Evolutionary conservation across 345 rosid species (phyloP).

Genomic region (Eucalyptus marginata): DNA sequence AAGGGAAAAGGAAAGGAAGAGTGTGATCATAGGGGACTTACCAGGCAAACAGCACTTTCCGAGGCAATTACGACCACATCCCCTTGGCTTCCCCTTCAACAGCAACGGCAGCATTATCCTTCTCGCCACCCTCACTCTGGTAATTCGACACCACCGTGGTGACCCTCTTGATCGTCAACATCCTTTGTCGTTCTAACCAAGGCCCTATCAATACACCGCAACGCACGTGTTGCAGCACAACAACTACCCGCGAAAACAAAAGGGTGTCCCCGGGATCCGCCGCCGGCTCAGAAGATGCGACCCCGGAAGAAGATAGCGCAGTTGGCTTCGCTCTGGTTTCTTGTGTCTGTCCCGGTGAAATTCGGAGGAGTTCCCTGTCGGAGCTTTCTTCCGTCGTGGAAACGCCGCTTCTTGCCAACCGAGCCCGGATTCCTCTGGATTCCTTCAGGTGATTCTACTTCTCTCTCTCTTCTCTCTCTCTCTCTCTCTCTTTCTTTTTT

Average conservation of each 20-base stretch:
- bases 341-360: not conserved
- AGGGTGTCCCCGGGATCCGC: not conserved
- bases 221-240: not conserved
- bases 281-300: not conserved
- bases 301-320: not conserved
- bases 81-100: not conserved
- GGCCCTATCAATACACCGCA: not conserved
- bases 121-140: constrained; percentile 1
- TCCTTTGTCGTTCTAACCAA: not conserved
- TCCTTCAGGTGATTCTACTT: not conserved
- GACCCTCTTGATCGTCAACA: constrained; percentile 20
- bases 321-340: not conserved
- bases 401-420: not conserved
- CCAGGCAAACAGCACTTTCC: constrained; percentile 21
- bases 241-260: not conserved
- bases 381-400: not conserved
- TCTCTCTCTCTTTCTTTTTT: not conserved
- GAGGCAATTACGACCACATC: constrained; percentile 19
- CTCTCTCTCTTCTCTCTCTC: not conserved
- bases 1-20: not conserved
- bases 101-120: not conserved
- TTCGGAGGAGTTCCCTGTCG: not conserved
- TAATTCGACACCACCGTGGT: constrained; percentile 22
- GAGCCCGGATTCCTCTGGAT: not conserved
- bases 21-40: not conserved